These are phyloP conservation scores for Metarhizium anisopliae DNA, from an alignment of 2,329 filamentous ascomycete species.

Conservation along the genomic window DNA sequence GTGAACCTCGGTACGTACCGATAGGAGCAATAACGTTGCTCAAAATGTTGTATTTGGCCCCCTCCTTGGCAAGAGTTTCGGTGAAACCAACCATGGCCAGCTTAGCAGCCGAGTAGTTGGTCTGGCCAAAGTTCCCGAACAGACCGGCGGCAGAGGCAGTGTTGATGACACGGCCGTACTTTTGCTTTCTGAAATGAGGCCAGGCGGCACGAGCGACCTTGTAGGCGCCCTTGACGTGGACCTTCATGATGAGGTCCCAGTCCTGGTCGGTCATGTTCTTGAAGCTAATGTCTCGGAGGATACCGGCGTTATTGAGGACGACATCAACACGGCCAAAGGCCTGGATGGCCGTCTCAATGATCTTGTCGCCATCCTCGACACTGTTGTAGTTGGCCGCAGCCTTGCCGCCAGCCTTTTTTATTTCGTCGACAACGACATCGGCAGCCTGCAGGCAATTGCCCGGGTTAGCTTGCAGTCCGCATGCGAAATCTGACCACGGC, in stretches of 20 bases:
- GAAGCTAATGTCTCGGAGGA: constrained; percentile 90
- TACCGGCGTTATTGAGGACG: constrained; percentile 96
- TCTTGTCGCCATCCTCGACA: constrained; percentile 87
- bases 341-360: constrained; percentile 82
- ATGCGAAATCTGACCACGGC: not conserved
- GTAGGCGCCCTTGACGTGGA: constrained; percentile 89
- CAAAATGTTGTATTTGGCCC: constrained; percentile 94
- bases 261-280: constrained; percentile 98
- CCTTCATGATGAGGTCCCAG: constrained; percentile 90
- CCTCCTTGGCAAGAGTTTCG: constrained; percentile 96
- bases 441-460: constrained; percentile 49
- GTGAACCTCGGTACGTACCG: constrained; percentile 23
- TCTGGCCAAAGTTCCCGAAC: constrained; percentile 91
- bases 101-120: constrained; percentile 96
- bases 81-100: constrained; percentile 93
- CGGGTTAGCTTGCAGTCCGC: constrained; percentile 9
- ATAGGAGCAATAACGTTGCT: constrained; percentile 93
- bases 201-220: constrained; percentile 92
- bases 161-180: constrained; percentile 94
- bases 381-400: constrained; percentile 96
- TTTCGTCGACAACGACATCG: constrained; percentile 75
- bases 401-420: constrained; percentile 82
- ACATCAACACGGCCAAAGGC: constrained; percentile 82
- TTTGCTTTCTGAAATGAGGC: constrained; percentile 97
- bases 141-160: constrained; percentile 93